Percentiles rank a stretch among this genome's conserved stretches.
These are phyloP conservation scores for Plasmodium coatneyi DNA, from an alignment of 169 alveolate genomes.

Conservation along the genomic window DNA sequence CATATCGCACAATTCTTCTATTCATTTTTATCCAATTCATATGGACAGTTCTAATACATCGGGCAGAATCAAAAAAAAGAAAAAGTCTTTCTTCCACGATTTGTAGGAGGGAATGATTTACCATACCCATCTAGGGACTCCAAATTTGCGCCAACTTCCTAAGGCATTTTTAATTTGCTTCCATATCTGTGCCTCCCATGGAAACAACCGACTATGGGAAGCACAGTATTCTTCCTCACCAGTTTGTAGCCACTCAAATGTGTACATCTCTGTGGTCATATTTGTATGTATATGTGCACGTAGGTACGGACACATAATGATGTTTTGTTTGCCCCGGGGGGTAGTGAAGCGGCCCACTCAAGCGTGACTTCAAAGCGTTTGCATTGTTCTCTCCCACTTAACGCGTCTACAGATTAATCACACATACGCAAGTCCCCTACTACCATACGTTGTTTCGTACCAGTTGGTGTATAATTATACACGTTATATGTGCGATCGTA, in stretches of 20 bases:
- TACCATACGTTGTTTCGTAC: neutral
- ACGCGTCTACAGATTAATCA: neutral
- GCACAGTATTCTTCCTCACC: neutral
- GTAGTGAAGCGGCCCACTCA: neutral
- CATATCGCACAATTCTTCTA: slow-evolving; percentile 41
- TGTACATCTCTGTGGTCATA: neutral
- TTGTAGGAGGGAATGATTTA: neutral
- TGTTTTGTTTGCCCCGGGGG: neutral
- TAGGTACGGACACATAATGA: neutral
- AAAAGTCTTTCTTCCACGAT: slow-evolving; percentile 57
- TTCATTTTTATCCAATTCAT: slow-evolving; percentile 36
- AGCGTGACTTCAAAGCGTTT: neutral
- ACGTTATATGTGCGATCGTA: neutral
- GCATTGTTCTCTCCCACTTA: neutral
- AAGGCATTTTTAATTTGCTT: neutral
- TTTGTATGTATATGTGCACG: neutral
- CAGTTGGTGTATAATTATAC: neutral
- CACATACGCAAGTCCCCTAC: neutral
- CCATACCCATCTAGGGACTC: neutral
- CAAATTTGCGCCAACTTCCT: neutral
- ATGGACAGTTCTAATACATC: slow-evolving; percentile 18
- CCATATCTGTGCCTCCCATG: neutral
- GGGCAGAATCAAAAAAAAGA: slow-evolving; percentile 24
- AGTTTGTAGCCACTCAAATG: neutral
- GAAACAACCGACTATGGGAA: neutral